A percentile compares a stretch with the other conserved stretches of the same genome.
Evolutionary conservation across 352 stramenopile species (phyloP).

Genomic region (Ophiocytium majus): DNA sequence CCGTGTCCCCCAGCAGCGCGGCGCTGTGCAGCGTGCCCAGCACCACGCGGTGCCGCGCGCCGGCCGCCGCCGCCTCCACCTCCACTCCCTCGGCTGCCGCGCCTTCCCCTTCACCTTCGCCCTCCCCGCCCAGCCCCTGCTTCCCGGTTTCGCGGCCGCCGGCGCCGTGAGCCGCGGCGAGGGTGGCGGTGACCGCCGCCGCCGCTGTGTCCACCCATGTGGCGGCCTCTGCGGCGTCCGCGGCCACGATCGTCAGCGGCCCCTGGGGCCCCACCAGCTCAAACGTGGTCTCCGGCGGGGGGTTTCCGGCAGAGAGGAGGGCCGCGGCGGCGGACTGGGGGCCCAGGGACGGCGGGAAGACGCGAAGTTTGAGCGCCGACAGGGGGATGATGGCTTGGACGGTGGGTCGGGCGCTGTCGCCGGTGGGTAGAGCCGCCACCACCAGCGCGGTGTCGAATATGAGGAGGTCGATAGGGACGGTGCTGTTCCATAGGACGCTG

Average conservation of each 20-base stretch:
- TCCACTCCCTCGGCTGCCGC: not conserved
- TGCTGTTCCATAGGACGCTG: not conserved
- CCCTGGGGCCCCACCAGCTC: not conserved
- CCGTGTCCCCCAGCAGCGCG: not conserved
- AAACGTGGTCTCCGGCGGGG: not conserved
- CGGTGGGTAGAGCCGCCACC: not conserved
- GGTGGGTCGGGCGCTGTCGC: not conserved
- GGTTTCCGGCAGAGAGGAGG: not conserved
- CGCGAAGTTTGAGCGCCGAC: not conserved
- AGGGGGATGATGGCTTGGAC: not conserved
- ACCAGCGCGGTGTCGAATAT: not conserved
- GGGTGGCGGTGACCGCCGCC: not conserved
- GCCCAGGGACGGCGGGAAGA: too few relatives aligned
- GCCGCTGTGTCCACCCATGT: not conserved
- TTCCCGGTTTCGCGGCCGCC: not conserved
- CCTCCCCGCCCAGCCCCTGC: not conserved
- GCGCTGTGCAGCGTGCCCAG: constrained; percentile 17
- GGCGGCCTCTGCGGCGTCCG: not conserved
- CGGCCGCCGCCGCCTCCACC: not conserved
- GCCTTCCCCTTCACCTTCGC: too few relatives aligned
- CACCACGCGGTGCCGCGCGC: not conserved
- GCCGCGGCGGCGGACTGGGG: not conserved
- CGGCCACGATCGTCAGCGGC: not conserved
- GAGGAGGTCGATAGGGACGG: not conserved
- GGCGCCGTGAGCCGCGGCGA: not conserved